A percentile compares a stretch with the other conserved stretches of the same genome.
Conservation (phyloP, 148 eudicot genomes). For the Polygonum maritimum region DNA sequence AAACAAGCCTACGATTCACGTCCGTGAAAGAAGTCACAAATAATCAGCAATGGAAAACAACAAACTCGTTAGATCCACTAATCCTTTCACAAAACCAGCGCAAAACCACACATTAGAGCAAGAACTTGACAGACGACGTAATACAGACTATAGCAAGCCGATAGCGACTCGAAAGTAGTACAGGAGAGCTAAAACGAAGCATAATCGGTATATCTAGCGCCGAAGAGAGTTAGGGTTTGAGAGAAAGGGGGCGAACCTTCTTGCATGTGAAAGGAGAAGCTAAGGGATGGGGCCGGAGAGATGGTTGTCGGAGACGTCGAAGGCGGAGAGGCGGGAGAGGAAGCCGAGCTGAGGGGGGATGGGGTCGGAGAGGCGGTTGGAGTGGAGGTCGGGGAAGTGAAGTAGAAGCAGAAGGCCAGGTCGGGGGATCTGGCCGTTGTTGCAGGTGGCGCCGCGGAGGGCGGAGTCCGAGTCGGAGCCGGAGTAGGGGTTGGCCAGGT, state of each 20-base stretch:
- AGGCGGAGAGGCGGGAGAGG: no score
- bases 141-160: background rate
- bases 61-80: background rate
- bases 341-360: no score
- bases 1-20: background rate
- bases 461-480: no score
- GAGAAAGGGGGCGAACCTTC: constrained; percentile 30
- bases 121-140: background rate
- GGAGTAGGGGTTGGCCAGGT: no score
- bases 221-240: background rate
- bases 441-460: no score
- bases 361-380: no score
- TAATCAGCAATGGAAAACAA: background rate
- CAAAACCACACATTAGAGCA: background rate
- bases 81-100: background rate
- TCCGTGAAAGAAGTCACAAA: background rate
- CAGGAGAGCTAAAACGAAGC: background rate
- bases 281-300: constrained; percentile 49
- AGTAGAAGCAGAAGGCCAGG: no score
- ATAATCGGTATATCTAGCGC: background rate
- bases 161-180: background rate
- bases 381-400: no score
- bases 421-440: no score
- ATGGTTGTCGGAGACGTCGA: no score
- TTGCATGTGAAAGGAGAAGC: constrained; percentile 79